Base-by-base conservation (phyloP, 2,329 filamentous ascomycete genomes). In the Fusarium irregulare region DNA sequence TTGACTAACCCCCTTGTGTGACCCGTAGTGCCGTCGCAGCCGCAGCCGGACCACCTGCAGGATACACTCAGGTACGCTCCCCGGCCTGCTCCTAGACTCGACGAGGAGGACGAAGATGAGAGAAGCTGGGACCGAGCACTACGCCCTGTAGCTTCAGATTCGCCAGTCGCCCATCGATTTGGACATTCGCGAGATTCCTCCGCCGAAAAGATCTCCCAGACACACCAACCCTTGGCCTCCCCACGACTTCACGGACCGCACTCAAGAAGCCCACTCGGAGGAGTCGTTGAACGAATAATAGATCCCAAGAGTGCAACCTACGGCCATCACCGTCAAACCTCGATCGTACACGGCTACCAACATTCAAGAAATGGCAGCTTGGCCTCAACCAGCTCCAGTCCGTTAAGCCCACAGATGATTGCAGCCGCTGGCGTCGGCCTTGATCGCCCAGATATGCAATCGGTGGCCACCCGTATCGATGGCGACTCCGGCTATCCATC, bases 291-390 rank as follows among this genome's bases (percentile, higher is more conserved):
- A 73, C 84, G 86, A 71, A 77, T 83, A n/a, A 80, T 85, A 64
- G 88, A 90, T 45, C 71, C 84, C 49, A 90, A 89, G 76, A 80
- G 81, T 45, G 82, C 82, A 34, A 76, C 83, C 25, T 90, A 98
- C 84, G 93, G 93, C 64, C 94, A 99, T 80, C 94, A 98, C 81
- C 91, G 96, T 58, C 94, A 99, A 83, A 97, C 95, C 1, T 98
- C 95, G 50, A 98, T 98, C 74, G 94, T 98, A 60, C 93, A 98
- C 88, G 95, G 96, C 76, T 91, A 97, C 73, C 94, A 97, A 79
- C 96, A 99, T 88, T 88, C 88, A 75, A 86, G 95, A 81, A 97
- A 97, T 86, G 92, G 94, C 74, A 98, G 94, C 82, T 89, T 92
- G 76, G 89, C 90, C 70, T 94, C 93, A 78, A 89, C 92, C 60